A percentile compares a stretch with the other conserved stretches of the same genome.
These are phyloP conservation scores for Leptoxyphium fumago DNA, from an alignment of 2,329 filamentous ascomycete genomes.

Conservation along the genomic window DNA sequence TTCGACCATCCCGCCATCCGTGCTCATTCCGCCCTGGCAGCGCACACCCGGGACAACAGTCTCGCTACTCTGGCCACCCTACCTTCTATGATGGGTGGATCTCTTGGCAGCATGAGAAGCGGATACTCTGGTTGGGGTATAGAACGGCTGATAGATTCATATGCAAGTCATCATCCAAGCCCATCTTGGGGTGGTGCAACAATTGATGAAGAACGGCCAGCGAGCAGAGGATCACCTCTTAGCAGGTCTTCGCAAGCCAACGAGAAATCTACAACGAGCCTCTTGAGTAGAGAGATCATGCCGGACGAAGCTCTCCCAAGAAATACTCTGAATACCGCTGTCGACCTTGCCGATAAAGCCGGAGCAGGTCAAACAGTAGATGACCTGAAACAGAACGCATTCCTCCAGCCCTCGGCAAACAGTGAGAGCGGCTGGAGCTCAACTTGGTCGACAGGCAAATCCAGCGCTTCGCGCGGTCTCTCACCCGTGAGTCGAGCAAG, in stretches of 20 bases:
- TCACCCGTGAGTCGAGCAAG: not conserved
- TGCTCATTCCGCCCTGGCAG: constrained; percentile 12
- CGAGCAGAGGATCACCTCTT: not conserved
- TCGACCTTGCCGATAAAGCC: too few species aligned
- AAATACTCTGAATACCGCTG: too few species aligned
- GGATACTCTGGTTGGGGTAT: not conserved
- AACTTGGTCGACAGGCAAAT: not conserved
- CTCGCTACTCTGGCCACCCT: not conserved
- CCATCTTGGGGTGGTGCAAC: constrained; percentile 10
- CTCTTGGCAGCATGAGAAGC: not conserved
- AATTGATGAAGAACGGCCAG: constrained; percentile 5
- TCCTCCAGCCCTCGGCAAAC: not conserved
- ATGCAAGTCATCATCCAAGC: not conserved
- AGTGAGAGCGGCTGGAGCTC: not conserved
- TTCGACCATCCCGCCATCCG: constrained; percentile 17
- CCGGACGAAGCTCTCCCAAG: not conserved
- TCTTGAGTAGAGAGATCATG: not conserved
- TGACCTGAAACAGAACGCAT: not conserved
- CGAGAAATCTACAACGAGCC: not conserved
- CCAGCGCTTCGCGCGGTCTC: not conserved
- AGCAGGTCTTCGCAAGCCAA: not conserved
- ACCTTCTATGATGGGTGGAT: not conserved
- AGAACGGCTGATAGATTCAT: not conserved
- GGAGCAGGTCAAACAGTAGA: not conserved
- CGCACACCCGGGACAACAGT: not conserved